A percentile compares a stretch with the other conserved stretches of the same genome.
Evolutionary conservation across 495 filamentous ascomycete species (phyloP).

Genomic region (Podospora anserina): DNA sequence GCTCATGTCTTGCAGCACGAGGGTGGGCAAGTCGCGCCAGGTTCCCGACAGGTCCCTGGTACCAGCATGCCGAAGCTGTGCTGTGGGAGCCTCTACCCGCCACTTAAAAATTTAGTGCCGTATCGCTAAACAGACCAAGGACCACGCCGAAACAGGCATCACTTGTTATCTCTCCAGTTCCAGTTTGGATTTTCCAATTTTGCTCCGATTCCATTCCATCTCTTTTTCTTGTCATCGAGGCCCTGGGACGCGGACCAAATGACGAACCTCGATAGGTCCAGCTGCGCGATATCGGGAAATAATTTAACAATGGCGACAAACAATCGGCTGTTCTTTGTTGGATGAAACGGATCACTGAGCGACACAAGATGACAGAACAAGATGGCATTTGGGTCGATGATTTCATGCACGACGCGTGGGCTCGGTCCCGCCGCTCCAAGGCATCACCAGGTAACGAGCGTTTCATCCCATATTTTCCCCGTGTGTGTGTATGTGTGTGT

Average conservation of each 20-base stretch:
- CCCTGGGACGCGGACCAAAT: not conserved
- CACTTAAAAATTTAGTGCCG: conserved; percentile 8
- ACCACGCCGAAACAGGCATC: not conserved
- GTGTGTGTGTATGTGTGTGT: not conserved
- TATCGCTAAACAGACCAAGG: conserved; percentile 2
- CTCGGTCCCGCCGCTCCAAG: not conserved
- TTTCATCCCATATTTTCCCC: conserved; percentile 13
- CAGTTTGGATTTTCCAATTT: no score
- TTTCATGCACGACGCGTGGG: not conserved
- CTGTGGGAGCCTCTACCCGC: conserved; percentile 12
- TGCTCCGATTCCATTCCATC: no score
- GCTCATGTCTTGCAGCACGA: conserved; percentile 25
- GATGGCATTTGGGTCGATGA: not conserved
- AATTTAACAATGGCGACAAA: not conserved
- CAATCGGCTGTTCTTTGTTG: not conserved
- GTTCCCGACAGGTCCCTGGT: conserved; percentile 4
- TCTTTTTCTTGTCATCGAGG: no score
- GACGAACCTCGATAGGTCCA: not conserved
- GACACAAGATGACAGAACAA: not conserved
- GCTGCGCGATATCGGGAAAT: not conserved
- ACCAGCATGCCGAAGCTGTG: conserved; percentile 5
- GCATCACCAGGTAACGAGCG: conserved; percentile 6
- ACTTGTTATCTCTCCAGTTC: not conserved
- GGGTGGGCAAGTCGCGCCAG: not conserved
- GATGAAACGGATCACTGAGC: not conserved